Evolutionary conservation across 164 flowering plant genomes (phyloP), one percentile per base, ranked within the genome.

Genomic region (Vitis labrusca): DNA sequence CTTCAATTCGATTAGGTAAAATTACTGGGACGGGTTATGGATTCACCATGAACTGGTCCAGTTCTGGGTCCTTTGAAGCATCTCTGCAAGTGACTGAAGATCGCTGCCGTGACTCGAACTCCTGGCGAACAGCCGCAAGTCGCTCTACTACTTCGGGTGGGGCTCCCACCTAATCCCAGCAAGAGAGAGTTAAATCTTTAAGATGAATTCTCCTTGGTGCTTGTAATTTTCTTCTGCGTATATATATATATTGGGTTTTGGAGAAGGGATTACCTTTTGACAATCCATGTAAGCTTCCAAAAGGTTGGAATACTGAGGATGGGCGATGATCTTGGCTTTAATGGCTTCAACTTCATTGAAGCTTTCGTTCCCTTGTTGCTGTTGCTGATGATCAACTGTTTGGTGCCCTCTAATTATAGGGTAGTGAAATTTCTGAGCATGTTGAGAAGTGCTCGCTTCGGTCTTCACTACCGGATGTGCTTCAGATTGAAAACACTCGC

Each of bases 1-100:
- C 12, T 48, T 44, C 12, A 52, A 30, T 51, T 23, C 47, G 53
- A 65, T 2, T 2, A n/a, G 10, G 14, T 12, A 14, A 14, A 48
- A 58, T 8, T n/a, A 37, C 53, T 19, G n/a, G 61, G 14, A 59
- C 10, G 58, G 29, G 27, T 10, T 50, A 29, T 32, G 9, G 1
- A 65, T 49, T 64, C 68, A 94, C 97, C 99, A 94, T 94, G 81
- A 94, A 94, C 57, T 92, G 97, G 79, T 94, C 99, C 0, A 94
- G 91, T 75, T 94, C 99, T 12, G 99, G 99, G 64, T 94, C 99
- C 29, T 82, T 79, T 0, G 83, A 74, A 56, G 59, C 50, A 47
- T 82, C 89, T 57, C 84, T 72, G 14, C 78, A 66, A 23, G 50
- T 37, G 53, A 65, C 51, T 0, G 90, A 74, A 17, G 89, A 86